Percentiles rank a stretch among this genome's conserved stretches.
Evolutionary conservation across 2,329 filamentous ascomycete species (phyloP).

Genomic region (Byssothecium circinans): DNA sequence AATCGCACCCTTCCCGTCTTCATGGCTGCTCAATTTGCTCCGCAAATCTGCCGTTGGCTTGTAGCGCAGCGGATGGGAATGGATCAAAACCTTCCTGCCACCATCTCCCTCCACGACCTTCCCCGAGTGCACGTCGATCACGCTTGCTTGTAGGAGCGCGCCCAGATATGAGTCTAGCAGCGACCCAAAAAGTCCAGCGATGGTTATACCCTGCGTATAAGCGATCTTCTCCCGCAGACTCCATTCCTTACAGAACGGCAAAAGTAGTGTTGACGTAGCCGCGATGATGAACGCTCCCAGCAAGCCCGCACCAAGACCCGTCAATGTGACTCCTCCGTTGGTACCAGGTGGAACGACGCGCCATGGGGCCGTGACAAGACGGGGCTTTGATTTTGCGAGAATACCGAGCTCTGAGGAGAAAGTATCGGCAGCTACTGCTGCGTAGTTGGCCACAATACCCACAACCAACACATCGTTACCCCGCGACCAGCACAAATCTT

Average conservation of each 20-base stretch:
- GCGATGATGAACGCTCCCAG: constrained; percentile 72
- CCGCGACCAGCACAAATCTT: constrained; percentile 44
- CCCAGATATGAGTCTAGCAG: constrained; percentile 86
- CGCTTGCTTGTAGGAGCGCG: constrained; percentile 80
- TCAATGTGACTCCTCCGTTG: constrained; percentile 84
- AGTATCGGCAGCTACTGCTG: constrained; percentile 87
- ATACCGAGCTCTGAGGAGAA: constrained; percentile 96
- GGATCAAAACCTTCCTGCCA: constrained; percentile 59
- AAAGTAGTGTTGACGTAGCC: constrained; percentile 65
- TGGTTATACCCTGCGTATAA: constrained; percentile 59
- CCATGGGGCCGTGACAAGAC: constrained; percentile 82
- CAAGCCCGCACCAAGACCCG: constrained; percentile 73
- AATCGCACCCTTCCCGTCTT: constrained; percentile 41
- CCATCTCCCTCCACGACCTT: constrained; percentile 88
- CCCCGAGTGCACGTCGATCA: constrained; percentile 78
- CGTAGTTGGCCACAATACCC: constrained; percentile 71
- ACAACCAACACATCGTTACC: constrained; percentile 47
- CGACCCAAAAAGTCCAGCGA: constrained; percentile 78
- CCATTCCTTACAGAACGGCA: constrained; percentile 66
- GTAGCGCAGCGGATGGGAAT: constrained; percentile 30
- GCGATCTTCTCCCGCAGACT: constrained; percentile 21
- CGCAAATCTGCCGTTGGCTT: constrained; percentile 35
- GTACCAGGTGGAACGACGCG: constrained; percentile 85
- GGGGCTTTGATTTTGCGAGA: constrained; percentile 71
- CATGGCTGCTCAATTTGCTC: constrained; percentile 47